Percentiles rank a stretch among this genome's conserved stretches.
Conservation (phyloP, 2,329 filamentous ascomycete species). For the Pseudogymnoascus sp. region DNA sequence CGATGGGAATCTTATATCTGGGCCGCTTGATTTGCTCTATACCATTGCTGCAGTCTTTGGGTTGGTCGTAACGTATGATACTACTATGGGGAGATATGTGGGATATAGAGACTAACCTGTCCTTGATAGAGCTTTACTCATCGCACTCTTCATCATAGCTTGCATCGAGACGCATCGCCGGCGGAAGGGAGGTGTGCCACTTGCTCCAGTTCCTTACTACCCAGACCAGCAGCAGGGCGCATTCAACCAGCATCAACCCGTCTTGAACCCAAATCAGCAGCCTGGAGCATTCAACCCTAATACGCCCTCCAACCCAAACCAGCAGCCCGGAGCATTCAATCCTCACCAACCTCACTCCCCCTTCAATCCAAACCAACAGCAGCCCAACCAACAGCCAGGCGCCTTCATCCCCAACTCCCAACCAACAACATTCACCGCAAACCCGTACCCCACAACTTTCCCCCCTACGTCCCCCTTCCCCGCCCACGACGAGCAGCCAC, state of each 20-base stretch:
- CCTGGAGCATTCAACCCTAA: not conserved
- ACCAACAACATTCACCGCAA: too few relatives aligned
- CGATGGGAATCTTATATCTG: too few relatives aligned
- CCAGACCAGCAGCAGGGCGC: not conserved
- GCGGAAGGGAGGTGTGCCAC: not conserved
- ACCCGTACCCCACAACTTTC: too few relatives aligned
- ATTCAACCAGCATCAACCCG: not conserved
- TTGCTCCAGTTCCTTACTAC: not conserved
- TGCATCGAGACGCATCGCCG: not conserved
- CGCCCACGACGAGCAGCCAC: too few relatives aligned
- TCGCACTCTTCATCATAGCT: not conserved
- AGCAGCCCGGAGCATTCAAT: not conserved
- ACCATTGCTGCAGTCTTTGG: not conserved
- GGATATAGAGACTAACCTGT: not conserved
- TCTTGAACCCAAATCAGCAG: not conserved
- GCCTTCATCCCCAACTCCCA: too few relatives aligned
- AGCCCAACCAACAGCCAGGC: too few relatives aligned
- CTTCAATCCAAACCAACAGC: too few relatives aligned
- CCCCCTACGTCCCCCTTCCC: too few relatives aligned
- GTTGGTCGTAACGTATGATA: not conserved
- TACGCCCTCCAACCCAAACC: not conserved
- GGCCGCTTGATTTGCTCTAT: not conserved
- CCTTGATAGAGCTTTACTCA: not conserved
- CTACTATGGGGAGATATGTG: not conserved
- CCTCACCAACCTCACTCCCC: not conserved